These are phyloP conservation scores for Ilex paraguariensis DNA, from an alignment of 305 asterid species.

Conservation along the genomic window DNA sequence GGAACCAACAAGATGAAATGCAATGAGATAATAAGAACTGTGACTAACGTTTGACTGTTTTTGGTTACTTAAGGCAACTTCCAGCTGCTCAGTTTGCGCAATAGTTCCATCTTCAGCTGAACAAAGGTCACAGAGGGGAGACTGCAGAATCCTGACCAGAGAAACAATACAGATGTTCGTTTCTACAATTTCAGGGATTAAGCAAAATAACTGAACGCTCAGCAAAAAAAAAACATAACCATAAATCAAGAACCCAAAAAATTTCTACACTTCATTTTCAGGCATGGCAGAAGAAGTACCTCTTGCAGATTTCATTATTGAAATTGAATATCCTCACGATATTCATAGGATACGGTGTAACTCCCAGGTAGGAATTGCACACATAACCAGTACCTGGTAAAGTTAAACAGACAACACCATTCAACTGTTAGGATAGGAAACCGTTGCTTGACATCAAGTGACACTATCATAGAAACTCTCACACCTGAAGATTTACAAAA, in stretches of 20 bases:
- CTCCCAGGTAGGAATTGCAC: constrained; percentile 69
- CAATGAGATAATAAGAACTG: constrained; percentile 6
- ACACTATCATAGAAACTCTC: no score
- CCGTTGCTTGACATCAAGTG: no score
- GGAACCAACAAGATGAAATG: background rate
- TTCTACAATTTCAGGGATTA: background rate
- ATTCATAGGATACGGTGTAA: constrained; percentile 47
- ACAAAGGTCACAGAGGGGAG: constrained; percentile 50
- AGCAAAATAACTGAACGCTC: no score
- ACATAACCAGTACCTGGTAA: constrained; percentile 77
- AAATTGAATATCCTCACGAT: constrained; percentile 87
- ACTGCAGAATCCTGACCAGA: constrained; percentile 59
- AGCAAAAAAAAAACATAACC: no score
- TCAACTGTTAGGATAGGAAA: no score
- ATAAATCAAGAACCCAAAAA: no score
- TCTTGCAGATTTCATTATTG: constrained; percentile 61
- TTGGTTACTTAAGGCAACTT: constrained; percentile 23
- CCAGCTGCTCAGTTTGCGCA: constrained; percentile 31
- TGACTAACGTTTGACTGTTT: constrained; percentile 35
- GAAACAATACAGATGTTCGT: constrained; percentile 12
- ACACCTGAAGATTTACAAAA: no score
- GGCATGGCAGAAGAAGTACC: constrained; percentile 35
- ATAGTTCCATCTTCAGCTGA: constrained; percentile 31
- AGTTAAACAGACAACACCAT: no score
- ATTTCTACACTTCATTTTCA: no score